Evolutionary conservation across 2,329 filamentous ascomycete species (phyloP), one percentile per base, ranked within the genome.

Genomic region (Colletotrichum sojae): DNA sequence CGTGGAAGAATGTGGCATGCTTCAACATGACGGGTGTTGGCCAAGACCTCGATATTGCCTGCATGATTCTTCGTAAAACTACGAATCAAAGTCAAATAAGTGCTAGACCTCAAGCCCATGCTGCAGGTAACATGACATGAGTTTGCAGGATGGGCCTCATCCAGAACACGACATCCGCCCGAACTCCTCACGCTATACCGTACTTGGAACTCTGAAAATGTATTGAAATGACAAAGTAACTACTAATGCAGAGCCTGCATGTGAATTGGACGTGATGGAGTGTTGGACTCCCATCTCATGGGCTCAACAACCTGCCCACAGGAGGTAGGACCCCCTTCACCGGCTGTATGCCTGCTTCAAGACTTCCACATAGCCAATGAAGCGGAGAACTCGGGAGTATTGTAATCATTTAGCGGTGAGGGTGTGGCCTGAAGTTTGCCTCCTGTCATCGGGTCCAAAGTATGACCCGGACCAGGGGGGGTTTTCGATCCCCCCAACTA

Each of bases 201-300:
- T 5, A 54, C 52, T 54, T 4, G 31, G 52, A 10, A 54, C 20
- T 22, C 27, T 18, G 12, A 9, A 22, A 27, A 54, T 54, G 52
- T 54, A 20, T 16, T n/a, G n/a, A n/a, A 31, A 54, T 54, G 36
- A 54, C 31, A 22, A 22, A 40, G 15, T 5, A 3, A 6, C n/a
- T 36, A 54, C 27, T 54, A 54, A 54, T 54, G 52, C 52, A 20
- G 52, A 54, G 52, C 10, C 31, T 54, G 52, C 52, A 54, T 54
- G 18, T n/a, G 8, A 5, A 5, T 25, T 54, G 52, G 31, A 6
- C 6, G 31, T 36, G 31, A 25, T 52, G 25, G 27, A 54, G 52
- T 36, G 9, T 22, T n/a, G 18, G n/a, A 5, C 10, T 15, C 8
- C 15, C 6, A 5, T 54, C 16, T 22, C n/a, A 54, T 54, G 16